Conservation (phyloP, 176 grass and related monocot genomes). For the Thinopyrum elongatum region DNA sequence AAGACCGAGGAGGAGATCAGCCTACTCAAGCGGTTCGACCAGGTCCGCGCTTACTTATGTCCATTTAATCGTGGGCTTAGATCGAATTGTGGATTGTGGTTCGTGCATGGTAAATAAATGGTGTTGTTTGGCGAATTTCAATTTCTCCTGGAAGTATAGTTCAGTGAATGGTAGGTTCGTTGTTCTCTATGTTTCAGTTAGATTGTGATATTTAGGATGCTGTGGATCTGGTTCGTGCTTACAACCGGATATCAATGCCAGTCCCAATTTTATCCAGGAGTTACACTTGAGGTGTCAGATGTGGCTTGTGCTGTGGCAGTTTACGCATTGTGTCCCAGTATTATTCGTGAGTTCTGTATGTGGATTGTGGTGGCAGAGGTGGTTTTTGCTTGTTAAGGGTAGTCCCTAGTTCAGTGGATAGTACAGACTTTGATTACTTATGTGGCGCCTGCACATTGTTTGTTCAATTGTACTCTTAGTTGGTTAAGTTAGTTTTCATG, state of each 20-base stretch:
- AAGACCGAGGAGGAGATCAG: slow-evolving; percentile 74
- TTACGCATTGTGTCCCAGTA: background rate
- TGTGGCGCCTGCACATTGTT: background rate
- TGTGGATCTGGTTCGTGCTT: background rate
- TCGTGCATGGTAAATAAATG: background rate
- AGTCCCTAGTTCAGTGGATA: background rate
- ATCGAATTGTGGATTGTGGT: background rate
- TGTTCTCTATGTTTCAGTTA: background rate
- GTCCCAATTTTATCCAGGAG: background rate
- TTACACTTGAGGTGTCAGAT: background rate
- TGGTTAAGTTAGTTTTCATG: background rate
- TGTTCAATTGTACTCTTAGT: background rate
- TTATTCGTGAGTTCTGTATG: background rate
- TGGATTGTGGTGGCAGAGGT: background rate
- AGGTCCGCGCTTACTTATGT: slow-evolving; percentile 41
- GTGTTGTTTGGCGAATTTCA: background rate
- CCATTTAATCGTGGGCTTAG: background rate
- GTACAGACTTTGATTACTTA: background rate
- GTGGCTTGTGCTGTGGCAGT: background rate
- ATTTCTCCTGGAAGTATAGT: background rate
- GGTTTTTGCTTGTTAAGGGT: background rate
- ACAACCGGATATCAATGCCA: background rate
- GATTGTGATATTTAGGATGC: background rate
- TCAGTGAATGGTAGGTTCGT: background rate
- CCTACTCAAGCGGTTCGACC: slow-evolving; percentile 63